phyloP scores from a whole-genome alignment of 1,139 yeast species.

The Lodderomyces pseudojiufengensis region DNA sequence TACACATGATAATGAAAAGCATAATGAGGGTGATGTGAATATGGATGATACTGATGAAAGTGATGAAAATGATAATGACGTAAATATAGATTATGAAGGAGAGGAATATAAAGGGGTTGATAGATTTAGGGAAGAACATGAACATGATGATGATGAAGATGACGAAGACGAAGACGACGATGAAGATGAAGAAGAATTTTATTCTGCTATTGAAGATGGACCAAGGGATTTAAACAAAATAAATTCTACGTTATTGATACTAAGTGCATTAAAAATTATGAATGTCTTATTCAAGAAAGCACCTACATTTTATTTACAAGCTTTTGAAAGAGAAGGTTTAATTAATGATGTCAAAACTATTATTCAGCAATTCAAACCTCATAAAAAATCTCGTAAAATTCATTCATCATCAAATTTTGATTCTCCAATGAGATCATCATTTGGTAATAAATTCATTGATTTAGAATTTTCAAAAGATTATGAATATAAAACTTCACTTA shows the following conservation, averaged over 20 bases:
- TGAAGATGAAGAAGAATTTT: constrained; percentile 9
- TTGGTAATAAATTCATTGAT: constrained; percentile 28
- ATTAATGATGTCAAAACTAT: constrained; percentile 43
- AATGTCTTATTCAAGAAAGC: constrained; percentile 36
- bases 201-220: background rate
- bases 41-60: constrained; percentile 8
- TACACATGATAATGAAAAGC: constrained; percentile 6
- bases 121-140: constrained; percentile 6
- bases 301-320: constrained; percentile 40
- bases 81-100: constrained; percentile 3
- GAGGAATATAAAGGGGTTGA: constrained; percentile 4
- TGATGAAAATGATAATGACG: constrained; percentile 9
- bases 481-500: constrained; percentile 21
- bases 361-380: constrained; percentile 17
- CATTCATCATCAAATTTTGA: constrained; percentile 6
- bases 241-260: constrained; percentile 39
- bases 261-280: constrained; percentile 44
- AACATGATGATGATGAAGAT: constrained; percentile 12
- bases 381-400: constrained; percentile 12
- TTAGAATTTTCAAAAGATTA: constrained; percentile 32
- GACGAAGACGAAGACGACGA: constrained; percentile 15
- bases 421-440: constrained; percentile 13
- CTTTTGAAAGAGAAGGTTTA: constrained; percentile 72
- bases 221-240: constrained; percentile 15
- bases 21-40: constrained; percentile 12